Conservation (phyloP, 176 grass and related monocot species). For the Zizania latifolia region DNA sequence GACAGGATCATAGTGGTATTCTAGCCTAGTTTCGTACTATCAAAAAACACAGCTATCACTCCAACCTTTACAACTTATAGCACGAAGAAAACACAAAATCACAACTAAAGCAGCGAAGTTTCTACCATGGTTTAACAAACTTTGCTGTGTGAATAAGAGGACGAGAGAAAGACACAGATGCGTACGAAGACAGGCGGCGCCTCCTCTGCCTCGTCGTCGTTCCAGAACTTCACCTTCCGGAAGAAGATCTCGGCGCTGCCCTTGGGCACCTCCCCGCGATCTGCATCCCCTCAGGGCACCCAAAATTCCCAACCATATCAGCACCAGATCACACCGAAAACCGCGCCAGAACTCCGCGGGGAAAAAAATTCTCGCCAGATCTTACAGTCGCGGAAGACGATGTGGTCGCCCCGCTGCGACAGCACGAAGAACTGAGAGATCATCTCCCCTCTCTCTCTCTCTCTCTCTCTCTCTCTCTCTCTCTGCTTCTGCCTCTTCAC, state of each 20-base stretch:
- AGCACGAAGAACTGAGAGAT: slow-evolving; percentile 99
- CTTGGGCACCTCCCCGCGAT: slow-evolving; percentile 96
- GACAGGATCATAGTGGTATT: not conserved
- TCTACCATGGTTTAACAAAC: not conserved
- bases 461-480: not conserved
- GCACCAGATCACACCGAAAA: not conserved
- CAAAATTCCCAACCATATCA: not conserved
- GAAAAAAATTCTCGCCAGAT: not conserved
- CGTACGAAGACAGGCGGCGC: slow-evolving; percentile 95
- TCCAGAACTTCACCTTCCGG: slow-evolving; percentile 99
- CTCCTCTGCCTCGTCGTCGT: slow-evolving; percentile 94
- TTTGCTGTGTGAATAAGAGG: not conserved
- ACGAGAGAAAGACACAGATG: not conserved
- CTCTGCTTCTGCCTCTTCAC: not conserved
- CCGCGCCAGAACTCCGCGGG: not conserved
- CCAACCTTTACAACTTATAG: not conserved
- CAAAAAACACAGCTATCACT: not conserved
- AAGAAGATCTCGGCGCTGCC: slow-evolving; percentile 99
- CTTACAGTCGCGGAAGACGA: slow-evolving; percentile 98
- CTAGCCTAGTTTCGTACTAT: not conserved
- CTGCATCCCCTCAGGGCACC: slow-evolving; percentile 17
- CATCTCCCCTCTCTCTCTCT: slow-evolving; percentile 35
- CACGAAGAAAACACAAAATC: not conserved
- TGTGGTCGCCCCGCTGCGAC: slow-evolving; percentile 96
- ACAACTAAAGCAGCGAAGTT: not conserved